phyloP scores from a whole-genome alignment of 2,329 filamentous ascomycete genomes.

The Incumbomyces delicatus region DNA sequence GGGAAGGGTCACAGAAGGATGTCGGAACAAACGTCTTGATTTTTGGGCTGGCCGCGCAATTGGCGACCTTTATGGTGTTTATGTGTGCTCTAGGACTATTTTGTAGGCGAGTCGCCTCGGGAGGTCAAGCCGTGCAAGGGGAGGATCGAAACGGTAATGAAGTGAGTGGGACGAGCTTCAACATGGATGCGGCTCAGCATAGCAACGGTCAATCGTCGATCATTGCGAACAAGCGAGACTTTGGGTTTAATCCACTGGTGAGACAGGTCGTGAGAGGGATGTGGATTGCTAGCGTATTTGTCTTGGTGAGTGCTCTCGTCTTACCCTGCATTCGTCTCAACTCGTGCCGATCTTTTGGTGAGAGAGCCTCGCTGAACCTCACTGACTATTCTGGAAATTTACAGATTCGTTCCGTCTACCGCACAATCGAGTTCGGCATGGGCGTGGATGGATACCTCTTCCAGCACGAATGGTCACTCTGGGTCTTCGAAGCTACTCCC shows the following conservation, averaged over 20 bases:
- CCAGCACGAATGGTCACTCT: constrained; percentile 34
- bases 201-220: constrained; percentile 9
- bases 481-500: constrained; percentile 35
- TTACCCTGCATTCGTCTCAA: constrained; percentile 5
- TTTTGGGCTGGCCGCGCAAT: constrained; percentile 22
- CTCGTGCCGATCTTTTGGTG: too few species aligned
- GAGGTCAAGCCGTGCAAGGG: constrained; percentile 16
- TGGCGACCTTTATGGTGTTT: constrained; percentile 23
- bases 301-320: constrained; percentile 31
- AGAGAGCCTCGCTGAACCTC: too few species aligned
- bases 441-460: constrained; percentile 34
- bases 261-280: constrained; percentile 24
- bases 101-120: constrained; percentile 14
- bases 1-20: constrained; percentile 28
- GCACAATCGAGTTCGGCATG: constrained; percentile 43
- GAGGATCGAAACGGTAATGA: not conserved
- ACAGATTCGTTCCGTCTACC: constrained; percentile 43
- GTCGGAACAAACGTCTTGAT: constrained; percentile 16
- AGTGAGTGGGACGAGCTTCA: too few species aligned
- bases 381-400: constrained; percentile 9
- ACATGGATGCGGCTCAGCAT: not conserved
- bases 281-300: constrained; percentile 36
- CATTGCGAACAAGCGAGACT: constrained; percentile 25
- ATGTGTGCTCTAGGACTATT: constrained; percentile 20
- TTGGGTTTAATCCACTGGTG: constrained; percentile 27